Evolutionary conservation across 495 filamentous ascomycete genomes (phyloP).

Genomic region (Annulohypoxylon bovei): DNA sequence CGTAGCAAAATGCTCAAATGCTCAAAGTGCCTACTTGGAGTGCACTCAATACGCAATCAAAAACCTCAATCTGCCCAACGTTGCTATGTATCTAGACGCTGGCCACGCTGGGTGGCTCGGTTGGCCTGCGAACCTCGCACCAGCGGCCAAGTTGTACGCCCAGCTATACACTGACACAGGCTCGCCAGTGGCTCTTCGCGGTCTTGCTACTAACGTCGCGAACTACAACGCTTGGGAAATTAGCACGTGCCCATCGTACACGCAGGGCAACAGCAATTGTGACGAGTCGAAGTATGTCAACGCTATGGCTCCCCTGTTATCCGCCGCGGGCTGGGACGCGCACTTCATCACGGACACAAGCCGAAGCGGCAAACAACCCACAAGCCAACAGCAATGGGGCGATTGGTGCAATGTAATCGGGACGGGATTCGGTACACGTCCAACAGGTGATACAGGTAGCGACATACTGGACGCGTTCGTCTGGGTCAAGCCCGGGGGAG

Average conservation of each 20-base stretch:
- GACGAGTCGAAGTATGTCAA: slow-evolving; percentile 76
- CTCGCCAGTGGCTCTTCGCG: slow-evolving; percentile 67
- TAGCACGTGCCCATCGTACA: slow-evolving; percentile 65
- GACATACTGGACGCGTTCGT: slow-evolving; percentile 74
- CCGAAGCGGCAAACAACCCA: slow-evolving; percentile 57
- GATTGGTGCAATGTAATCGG: slow-evolving; percentile 81
- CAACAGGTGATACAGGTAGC: slow-evolving; percentile 69
- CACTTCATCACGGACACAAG: slow-evolving; percentile 69
- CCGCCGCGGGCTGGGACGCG: slow-evolving; percentile 65
- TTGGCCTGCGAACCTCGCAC: slow-evolving; percentile 74
- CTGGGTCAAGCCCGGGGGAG: slow-evolving; percentile 83
- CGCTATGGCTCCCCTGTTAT: slow-evolving; percentile 68
- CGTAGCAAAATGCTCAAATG: slow-evolving; percentile 66
- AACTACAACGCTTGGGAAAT: slow-evolving; percentile 74
- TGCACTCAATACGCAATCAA: slow-evolving; percentile 69
- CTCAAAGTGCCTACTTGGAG: slow-evolving; percentile 65
- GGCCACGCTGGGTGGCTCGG: slow-evolving; percentile 80
- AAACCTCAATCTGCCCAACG: slow-evolving; percentile 69
- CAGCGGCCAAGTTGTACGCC: slow-evolving; percentile 69
- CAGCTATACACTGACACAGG: slow-evolving; percentile 68
- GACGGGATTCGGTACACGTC: slow-evolving; percentile 73
- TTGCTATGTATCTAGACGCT: slow-evolving; percentile 76
- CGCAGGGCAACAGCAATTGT: slow-evolving; percentile 55
- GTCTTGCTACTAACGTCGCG: slow-evolving; percentile 78
- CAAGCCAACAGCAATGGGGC: slow-evolving; percentile 71